Percentiles rank a stretch among this genome's conserved stretches.
Conservation (phyloP, 768 basidiomycete species). For the Clathrus columnatus region DNA sequence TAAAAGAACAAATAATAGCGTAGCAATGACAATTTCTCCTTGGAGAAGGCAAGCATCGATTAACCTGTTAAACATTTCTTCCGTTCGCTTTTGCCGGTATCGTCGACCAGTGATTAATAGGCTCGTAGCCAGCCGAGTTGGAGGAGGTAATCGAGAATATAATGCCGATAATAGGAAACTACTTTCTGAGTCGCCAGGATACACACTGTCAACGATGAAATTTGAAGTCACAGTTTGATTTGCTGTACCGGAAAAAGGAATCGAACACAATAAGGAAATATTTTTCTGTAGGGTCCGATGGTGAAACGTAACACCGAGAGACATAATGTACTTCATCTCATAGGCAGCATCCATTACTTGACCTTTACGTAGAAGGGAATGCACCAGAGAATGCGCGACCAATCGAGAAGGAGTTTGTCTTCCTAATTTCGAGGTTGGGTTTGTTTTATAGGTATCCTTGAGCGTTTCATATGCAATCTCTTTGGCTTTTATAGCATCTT, state of each 20-base stretch:
- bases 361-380: slow-evolving; percentile 50
- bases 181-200: neutral
- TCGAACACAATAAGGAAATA: slow-evolving; percentile 21
- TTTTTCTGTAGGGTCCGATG: slow-evolving; percentile 41
- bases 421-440: slow-evolving; percentile 38
- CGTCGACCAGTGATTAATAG: slow-evolving; percentile 47
- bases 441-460: neutral
- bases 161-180: neutral
- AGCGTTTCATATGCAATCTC: neutral
- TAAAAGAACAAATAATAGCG: slow-evolving; percentile 56
- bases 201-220: neutral
- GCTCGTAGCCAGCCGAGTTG: slow-evolving; percentile 42
- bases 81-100: slow-evolving; percentile 45
- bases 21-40: slow-evolving; percentile 72
- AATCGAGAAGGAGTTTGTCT: slow-evolving; percentile 48
- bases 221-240: neutral
- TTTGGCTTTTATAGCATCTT: neutral
- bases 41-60: slow-evolving; percentile 62
- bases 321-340: slow-evolving; percentile 45
- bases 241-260: neutral
- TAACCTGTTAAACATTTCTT: slow-evolving; percentile 52
- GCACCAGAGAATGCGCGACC: slow-evolving; percentile 54
- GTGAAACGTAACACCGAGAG: slow-evolving; percentile 41
- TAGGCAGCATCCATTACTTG: slow-evolving; percentile 38
- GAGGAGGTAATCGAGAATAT: slow-evolving; percentile 13